Evolutionary conservation across 2,329 filamentous ascomycete species (phyloP).

Genomic region (Apiospora sp.): DNA sequence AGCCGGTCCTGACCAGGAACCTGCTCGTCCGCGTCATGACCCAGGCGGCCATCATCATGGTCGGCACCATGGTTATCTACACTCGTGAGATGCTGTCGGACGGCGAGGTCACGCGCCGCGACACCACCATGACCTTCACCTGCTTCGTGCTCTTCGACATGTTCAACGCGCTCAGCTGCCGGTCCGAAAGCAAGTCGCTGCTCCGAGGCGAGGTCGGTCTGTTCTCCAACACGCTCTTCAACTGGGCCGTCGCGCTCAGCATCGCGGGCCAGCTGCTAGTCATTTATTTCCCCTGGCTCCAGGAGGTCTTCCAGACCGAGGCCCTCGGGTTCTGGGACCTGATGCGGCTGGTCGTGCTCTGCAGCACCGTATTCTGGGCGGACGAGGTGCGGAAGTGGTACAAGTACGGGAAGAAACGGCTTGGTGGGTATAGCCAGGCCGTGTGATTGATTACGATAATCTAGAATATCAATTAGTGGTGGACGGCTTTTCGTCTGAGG

Average conservation of each 20-base stretch:
- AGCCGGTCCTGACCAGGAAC: conserved; percentile 86
- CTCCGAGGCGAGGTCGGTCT: conserved; percentile 84
- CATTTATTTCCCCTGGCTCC: conserved; percentile 93
- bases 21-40: conserved; percentile 87
- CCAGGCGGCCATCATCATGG: conserved; percentile 88
- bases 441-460: conserved; percentile 52
- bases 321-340: conserved; percentile 79
- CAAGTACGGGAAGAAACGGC: conserved; percentile 64
- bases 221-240: conserved; percentile 92
- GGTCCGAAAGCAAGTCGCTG: conserved; percentile 88
- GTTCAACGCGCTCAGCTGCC: conserved; percentile 96
- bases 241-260: conserved; percentile 90
- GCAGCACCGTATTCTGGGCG: conserved; percentile 93
- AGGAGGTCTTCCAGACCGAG: conserved; percentile 96
- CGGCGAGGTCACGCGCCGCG: conserved; percentile 84
- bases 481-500: neutral
- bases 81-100: conserved; percentile 88
- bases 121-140: conserved; percentile 99
- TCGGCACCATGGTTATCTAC: conserved; percentile 91
- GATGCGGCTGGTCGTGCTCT: conserved; percentile 73
- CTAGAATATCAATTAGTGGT: neutral
- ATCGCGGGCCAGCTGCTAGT: conserved; percentile 87
- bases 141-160: conserved; percentile 99
- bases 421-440: conserved; percentile 70
- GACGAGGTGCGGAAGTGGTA: conserved; percentile 90